Percentiles rank a stretch among this genome's conserved stretches.
Evolutionary conservation across 1,284 basidiomycete species (phyloP).

Genomic region (Athelia sp.): DNA sequence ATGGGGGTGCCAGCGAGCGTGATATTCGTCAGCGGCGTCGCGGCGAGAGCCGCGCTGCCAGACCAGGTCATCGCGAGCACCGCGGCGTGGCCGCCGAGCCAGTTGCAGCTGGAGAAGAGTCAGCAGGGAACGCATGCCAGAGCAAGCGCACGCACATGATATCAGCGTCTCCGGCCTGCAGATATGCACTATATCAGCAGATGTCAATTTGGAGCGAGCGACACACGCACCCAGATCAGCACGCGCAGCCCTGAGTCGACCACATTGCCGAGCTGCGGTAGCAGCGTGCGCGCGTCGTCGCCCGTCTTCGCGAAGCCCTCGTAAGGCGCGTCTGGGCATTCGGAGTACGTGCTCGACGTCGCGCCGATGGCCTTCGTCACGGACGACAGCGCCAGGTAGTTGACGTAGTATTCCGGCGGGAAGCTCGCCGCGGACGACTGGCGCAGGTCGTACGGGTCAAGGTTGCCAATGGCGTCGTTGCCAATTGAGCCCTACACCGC

Average conservation of each 20-base stretch:
- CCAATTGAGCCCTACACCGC: neutral
- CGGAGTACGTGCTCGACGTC: constrained; percentile 32
- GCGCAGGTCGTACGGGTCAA: constrained; percentile 51
- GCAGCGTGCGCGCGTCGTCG: constrained; percentile 48
- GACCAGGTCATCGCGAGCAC: constrained; percentile 61
- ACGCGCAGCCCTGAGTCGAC: constrained; percentile 51
- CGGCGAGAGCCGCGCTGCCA: constrained; percentile 41
- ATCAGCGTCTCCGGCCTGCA: constrained; percentile 59
- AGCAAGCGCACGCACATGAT: constrained; percentile 32
- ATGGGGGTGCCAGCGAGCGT: constrained; percentile 45
- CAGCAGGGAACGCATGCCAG: neutral
- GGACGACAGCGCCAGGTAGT: constrained; percentile 33
- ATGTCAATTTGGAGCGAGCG: neutral
- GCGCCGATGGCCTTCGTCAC: constrained; percentile 47
- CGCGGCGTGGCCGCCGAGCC: constrained; percentile 52
- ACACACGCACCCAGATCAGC: constrained; percentile 49
- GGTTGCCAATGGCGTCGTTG: constrained; percentile 41
- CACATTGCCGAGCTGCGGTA: constrained; percentile 47
- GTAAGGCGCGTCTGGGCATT: constrained; percentile 39
- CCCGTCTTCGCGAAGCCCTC: constrained; percentile 35
- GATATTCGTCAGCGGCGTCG: constrained; percentile 52
- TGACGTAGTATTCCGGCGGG: constrained; percentile 51
- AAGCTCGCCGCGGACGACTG: constrained; percentile 49
- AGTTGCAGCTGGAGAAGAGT: constrained; percentile 39
- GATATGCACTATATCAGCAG: neutral